phyloP scores from a whole-genome alignment of 306 rosid species.

The Amphicarpaea edgeworthii region DNA sequence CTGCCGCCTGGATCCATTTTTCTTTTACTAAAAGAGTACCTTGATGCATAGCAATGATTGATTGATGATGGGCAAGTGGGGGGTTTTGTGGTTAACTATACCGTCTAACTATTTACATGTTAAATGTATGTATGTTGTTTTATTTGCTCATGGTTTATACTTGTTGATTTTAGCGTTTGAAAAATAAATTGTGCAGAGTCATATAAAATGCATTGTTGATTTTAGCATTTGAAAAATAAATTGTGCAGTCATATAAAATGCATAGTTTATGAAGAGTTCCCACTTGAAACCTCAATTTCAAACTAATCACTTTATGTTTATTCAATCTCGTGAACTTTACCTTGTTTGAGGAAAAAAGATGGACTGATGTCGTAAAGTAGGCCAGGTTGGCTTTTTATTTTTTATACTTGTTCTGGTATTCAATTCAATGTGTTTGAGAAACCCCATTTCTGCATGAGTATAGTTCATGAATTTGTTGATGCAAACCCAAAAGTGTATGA shows the following conservation, averaged over 20 bases:
- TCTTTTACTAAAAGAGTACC: background rate
- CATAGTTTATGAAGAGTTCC: background rate
- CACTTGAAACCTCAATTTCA: background rate
- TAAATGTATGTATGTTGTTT: slow-evolving; percentile 12
- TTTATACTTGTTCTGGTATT: background rate
- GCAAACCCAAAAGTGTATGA: background rate
- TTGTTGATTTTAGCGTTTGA: background rate
- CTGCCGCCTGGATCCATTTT: background rate
- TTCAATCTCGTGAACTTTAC: slow-evolving; percentile 8
- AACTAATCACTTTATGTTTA: background rate
- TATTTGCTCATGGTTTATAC: slow-evolving; percentile 15
- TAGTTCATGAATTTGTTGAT: slow-evolving; percentile 22
- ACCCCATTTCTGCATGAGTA: slow-evolving; percentile 15
- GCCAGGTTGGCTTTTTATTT: slow-evolving; percentile 16
- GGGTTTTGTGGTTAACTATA: slow-evolving; percentile 12
- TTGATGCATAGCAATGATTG: slow-evolving; percentile 6
- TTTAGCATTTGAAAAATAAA: background rate
- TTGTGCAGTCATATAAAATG: slow-evolving; percentile 4
- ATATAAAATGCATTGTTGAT: background rate
- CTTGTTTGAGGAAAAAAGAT: background rate
- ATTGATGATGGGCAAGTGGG: background rate
- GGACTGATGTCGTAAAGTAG: background rate
- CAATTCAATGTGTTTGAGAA: background rate
- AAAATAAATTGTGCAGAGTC: no score
- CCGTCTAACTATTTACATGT: slow-evolving; percentile 10